These are phyloP conservation scores for Scytalidium sp. DNA, from an alignment of 2,329 filamentous ascomycete genomes.

Conservation along the genomic window DNA sequence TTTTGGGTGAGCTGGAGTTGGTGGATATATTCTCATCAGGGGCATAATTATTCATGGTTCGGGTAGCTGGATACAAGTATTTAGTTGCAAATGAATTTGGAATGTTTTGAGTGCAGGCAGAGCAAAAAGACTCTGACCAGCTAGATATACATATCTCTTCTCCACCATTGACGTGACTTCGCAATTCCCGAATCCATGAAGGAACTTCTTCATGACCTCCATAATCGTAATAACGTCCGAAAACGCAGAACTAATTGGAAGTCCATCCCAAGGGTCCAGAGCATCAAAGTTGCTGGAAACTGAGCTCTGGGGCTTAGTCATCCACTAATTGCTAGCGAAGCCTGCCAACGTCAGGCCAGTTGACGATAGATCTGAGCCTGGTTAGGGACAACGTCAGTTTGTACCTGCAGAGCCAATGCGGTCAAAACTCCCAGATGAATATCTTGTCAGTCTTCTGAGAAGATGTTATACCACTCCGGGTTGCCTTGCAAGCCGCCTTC, in stretches of 20 bases:
- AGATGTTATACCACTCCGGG: slow-evolving; percentile 19
- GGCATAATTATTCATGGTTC: background rate
- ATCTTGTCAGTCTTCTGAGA: slow-evolving; percentile 21
- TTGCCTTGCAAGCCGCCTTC: slow-evolving; percentile 10
- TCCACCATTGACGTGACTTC: too few relatives aligned
- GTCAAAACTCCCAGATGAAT: slow-evolving; percentile 20
- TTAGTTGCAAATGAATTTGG: slow-evolving; percentile 22
- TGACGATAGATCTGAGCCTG: background rate
- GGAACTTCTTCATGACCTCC: too few relatives aligned
- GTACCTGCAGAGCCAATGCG: slow-evolving; percentile 17
- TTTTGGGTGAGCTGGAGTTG: background rate
- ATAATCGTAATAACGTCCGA: too few relatives aligned
- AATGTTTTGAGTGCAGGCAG: slow-evolving; percentile 17
- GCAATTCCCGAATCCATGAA: too few relatives aligned
- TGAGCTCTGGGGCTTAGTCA: too few relatives aligned
- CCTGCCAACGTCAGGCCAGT: background rate
- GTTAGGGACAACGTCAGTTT: background rate
- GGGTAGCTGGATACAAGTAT: background rate
- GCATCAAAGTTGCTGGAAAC: too few relatives aligned
- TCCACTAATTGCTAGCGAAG: too few relatives aligned
- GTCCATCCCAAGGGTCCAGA: too few relatives aligned
- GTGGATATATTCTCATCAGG: background rate
- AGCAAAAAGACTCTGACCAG: slow-evolving; percentile 22
- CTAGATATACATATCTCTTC: too few relatives aligned
- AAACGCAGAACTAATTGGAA: too few relatives aligned